Percentiles rank a stretch among this genome's conserved stretches.
phyloP scores from a whole-genome alignment of 345 rosid genomes.

The Erucastrum elatum region DNA sequence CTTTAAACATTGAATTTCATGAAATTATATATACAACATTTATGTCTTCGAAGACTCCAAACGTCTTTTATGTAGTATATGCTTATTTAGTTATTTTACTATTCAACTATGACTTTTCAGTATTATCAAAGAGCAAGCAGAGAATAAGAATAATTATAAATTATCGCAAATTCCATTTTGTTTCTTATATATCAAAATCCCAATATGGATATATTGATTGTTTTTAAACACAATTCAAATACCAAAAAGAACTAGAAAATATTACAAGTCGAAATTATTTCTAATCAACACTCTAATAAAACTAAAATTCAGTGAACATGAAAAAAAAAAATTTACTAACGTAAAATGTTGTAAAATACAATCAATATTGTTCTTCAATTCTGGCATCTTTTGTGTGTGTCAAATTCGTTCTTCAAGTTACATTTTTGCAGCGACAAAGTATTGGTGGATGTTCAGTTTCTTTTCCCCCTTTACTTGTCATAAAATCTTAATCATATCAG shows the following conservation, averaged over 20 bases:
- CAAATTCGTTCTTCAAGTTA: not conserved
- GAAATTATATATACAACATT: not conserved
- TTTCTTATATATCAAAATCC: not conserved
- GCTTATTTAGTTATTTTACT: not conserved
- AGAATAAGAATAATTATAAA: not conserved
- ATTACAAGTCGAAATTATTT: not conserved
- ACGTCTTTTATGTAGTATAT: not conserved
- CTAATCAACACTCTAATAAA: not conserved
- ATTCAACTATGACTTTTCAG: not conserved
- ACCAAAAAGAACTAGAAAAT: not conserved
- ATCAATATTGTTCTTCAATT: not conserved
- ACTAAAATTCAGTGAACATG: not conserved
- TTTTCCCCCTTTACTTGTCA: not conserved
- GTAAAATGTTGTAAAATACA: no score
- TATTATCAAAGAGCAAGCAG: not conserved
- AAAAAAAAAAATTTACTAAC: no score
- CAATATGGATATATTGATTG: not conserved
- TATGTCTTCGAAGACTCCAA: not conserved
- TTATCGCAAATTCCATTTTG: not conserved
- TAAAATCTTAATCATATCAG: slow-evolving; percentile 13
- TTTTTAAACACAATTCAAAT: not conserved
- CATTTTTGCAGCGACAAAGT: slow-evolving; percentile 1
- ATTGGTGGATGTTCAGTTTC: slow-evolving; percentile 10
- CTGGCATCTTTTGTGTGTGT: not conserved
- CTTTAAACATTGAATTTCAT: not conserved